These are phyloP conservation scores for Chlorella sp. DNA, from an alignment of 139 green algal genomes.

Conservation along the genomic window DNA sequence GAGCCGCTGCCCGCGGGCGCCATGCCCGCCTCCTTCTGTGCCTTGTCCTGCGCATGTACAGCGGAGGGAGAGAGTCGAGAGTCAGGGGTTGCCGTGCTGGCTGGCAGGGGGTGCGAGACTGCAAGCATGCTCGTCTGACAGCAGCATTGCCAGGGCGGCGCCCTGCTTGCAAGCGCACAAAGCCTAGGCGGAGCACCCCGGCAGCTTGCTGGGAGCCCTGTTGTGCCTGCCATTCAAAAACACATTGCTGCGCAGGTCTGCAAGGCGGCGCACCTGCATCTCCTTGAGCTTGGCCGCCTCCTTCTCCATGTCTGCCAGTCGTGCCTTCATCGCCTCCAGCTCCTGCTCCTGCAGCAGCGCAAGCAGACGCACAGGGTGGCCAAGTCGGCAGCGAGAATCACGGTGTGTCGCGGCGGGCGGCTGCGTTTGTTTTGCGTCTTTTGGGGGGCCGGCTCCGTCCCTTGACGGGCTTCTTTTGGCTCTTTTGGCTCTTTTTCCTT, in stretches of 20 bases:
- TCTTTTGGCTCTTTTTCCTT: neutral
- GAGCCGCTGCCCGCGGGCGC: slow-evolving; percentile 8
- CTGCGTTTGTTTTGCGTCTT: neutral
- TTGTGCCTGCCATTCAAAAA: too few relatives aligned
- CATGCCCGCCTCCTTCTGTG: slow-evolving; percentile 44
- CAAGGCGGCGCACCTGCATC: slow-evolving; percentile 66
- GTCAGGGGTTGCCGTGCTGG: too few relatives aligned
- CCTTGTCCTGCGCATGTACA: slow-evolving; percentile 41
- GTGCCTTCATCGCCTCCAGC: slow-evolving; percentile 89
- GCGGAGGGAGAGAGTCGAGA: too few relatives aligned
- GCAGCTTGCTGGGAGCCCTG: too few relatives aligned
- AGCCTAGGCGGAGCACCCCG: too few relatives aligned
- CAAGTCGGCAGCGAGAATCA: too few relatives aligned
- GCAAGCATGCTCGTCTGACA: too few relatives aligned
- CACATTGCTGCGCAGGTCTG: too few relatives aligned
- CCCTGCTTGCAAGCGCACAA: too few relatives aligned
- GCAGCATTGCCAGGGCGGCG: too few relatives aligned
- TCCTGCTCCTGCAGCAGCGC: slow-evolving; percentile 69
- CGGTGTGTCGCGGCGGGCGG: too few relatives aligned
- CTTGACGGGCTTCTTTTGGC: slow-evolving; percentile 33
- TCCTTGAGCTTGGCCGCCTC: slow-evolving; percentile 88
- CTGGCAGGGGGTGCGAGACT: too few relatives aligned
- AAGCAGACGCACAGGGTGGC: neutral
- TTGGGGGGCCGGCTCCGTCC: slow-evolving; percentile 16
- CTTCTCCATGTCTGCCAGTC: slow-evolving; percentile 92